Conservation (phyloP, 495 filamentous ascomycete species). For the Lindgomyces ingoldianus region DNA sequence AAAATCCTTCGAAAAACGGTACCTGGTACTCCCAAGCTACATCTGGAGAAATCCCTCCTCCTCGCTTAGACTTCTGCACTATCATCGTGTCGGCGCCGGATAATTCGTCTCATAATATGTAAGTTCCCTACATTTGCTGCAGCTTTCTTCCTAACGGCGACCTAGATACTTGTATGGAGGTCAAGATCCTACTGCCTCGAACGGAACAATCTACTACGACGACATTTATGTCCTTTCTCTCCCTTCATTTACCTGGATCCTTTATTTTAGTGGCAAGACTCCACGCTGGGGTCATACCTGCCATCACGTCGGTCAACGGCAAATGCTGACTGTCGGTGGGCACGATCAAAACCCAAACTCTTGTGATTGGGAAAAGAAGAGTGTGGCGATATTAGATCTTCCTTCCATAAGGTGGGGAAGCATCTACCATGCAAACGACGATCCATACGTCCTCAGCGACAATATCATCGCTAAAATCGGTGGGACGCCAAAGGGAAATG, state of each 20-base stretch:
- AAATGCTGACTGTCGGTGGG: conserved; percentile 51
- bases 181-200: conserved; percentile 35
- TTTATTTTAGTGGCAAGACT: conserved; percentile 49
- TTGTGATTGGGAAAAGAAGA: conserved; percentile 48
- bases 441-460: conserved; percentile 38
- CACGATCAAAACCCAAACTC: conserved; percentile 20
- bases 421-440: conserved; percentile 36
- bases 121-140: not conserved
- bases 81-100: conserved; percentile 17
- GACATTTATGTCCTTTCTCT: conserved; percentile 74
- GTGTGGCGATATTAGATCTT: conserved; percentile 45
- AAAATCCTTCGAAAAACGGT: conserved; percentile 4
- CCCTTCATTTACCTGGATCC: conserved; percentile 76
- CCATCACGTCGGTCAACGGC: conserved; percentile 42
- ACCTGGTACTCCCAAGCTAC: conserved; percentile 26
- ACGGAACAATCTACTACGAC: conserved; percentile 51
- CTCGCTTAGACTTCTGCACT: conserved; percentile 23
- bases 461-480: conserved; percentile 8
- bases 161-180: conserved; percentile 50
- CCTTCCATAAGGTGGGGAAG: conserved; percentile 43
- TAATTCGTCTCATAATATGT: conserved; percentile 31
- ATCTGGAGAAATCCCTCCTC: conserved; percentile 18
- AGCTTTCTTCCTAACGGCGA: not conserved
- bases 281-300: conserved; percentile 48
- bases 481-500: conserved; percentile 5